These are phyloP conservation scores for Davidsoniella virescens DNA, from an alignment of 2,329 filamentous ascomycete species.

Conservation along the genomic window DNA sequence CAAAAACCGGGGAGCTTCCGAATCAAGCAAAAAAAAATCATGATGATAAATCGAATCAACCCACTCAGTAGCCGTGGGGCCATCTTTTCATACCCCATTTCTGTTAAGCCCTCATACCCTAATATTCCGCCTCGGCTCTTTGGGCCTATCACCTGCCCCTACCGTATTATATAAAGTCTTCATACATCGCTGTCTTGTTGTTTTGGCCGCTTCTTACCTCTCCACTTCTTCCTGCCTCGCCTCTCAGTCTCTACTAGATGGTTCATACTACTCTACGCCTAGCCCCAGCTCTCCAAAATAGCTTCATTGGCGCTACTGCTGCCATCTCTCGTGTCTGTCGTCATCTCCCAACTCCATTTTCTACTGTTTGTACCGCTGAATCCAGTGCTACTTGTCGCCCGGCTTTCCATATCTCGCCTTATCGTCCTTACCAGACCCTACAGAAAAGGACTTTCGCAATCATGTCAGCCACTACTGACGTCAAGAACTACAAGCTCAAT, in stretches of 20 bases:
- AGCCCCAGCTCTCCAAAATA: neutral
- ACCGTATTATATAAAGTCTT: neutral
- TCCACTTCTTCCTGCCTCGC: neutral
- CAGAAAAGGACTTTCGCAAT: slow-evolving; percentile 21
- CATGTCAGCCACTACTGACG: slow-evolving; percentile 57
- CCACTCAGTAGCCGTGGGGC: no score
- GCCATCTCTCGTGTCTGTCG: neutral
- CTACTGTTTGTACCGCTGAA: neutral
- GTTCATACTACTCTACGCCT: neutral
- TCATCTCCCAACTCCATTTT: neutral
- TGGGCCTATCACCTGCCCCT: neutral
- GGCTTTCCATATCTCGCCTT: neutral
- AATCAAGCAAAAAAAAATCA: no score
- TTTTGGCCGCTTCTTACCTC: neutral
- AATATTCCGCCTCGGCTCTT: no score
- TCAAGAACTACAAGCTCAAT: slow-evolving; percentile 66
- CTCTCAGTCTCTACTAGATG: slow-evolving; percentile 2
- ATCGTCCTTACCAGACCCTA: neutral
- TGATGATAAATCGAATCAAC: no score
- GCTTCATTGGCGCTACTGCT: neutral
- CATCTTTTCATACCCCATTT: no score
- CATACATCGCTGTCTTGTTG: neutral
- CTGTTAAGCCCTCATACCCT: no score
- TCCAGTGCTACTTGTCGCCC: neutral
- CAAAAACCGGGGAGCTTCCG: no score